Conservation (phyloP, 2,329 filamentous ascomycete species). For the Paraphaeosphaeria sporulosa region DNA sequence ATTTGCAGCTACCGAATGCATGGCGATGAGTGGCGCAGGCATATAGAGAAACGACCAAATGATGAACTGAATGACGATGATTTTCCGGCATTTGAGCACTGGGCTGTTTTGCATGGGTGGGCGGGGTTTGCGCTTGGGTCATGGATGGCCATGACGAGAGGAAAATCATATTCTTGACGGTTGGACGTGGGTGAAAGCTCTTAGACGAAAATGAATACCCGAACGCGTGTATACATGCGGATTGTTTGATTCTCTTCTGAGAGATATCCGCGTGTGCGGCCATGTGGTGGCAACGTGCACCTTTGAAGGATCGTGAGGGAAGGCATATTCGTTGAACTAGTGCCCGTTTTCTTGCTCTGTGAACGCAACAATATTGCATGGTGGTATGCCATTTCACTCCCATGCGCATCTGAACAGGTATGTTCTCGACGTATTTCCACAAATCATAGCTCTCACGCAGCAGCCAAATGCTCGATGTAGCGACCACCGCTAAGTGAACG, state of each 20-base stretch:
- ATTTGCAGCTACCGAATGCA: neutral
- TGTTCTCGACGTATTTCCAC: too few relatives aligned
- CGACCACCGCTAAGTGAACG: neutral
- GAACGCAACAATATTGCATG: too few relatives aligned
- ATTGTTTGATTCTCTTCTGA: neutral
- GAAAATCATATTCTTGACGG: neutral
- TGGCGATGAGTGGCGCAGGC: neutral
- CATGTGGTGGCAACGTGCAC: too few relatives aligned
- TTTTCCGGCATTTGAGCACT: conserved; percentile 12
- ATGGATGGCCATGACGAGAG: neutral
- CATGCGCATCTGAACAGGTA: too few relatives aligned
- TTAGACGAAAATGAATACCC: neutral
- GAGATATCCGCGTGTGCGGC: too few relatives aligned
- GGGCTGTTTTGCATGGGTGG: conserved; percentile 9
- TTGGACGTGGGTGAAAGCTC: neutral
- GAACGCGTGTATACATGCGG: neutral
- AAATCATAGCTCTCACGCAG: neutral
- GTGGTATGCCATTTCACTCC: too few relatives aligned
- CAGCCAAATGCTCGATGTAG: neutral
- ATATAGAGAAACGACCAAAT: conserved; percentile 8
- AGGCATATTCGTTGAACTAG: too few relatives aligned
- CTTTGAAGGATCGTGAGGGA: too few relatives aligned
- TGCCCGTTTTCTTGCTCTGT: too few relatives aligned
- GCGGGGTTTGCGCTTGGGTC: neutral
- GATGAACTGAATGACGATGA: conserved; percentile 6